Base-by-base conservation (phyloP, 805 yeast species). In the Nakazawaea ishiwadae region DNA sequence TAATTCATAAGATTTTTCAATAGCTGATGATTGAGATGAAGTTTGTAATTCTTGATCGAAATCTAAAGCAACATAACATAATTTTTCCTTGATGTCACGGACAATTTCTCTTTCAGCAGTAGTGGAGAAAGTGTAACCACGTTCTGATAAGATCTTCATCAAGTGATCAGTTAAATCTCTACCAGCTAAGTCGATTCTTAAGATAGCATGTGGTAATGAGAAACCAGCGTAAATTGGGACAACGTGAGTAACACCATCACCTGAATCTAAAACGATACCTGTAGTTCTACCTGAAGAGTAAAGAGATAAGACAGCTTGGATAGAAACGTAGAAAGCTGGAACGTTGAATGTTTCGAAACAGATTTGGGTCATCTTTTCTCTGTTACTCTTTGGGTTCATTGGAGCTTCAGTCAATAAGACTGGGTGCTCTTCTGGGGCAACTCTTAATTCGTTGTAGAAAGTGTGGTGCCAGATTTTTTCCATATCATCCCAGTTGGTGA, bases 401-500 rank as follows among this genome's bases (percentile, higher is more conserved):
- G 99, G 99, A 54, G 99, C 99, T 81, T 93, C 99, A 55, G 99
- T 93, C 75, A 93, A 83, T 69, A 93, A 77, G 60, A 91, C 96
- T 69, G 98, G 97, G 81, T 93, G 99, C 76, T 93, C 99, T 75
- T 93, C 99, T 73, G 98, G 98, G 48, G 97, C 97, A 69, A 93
- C 97, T 78, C 98, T 88, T 75, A 93, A 84, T 77, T 93, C 99
- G 77, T 93, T 93, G 91, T 90, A 91, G 82, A 93, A 93, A 60
- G 98, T 93, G 81, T 93, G 99, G 74, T 93, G 98, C 99, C 99
- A 93, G 80, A 93, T 93, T 77, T 91, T 91, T 79, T 93, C 99
- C 99, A 93, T 93, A 68, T 93, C 99, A 69, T 91, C 97, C 99
- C 99, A 93, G 89, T 93, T 89, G 74, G 96, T 91, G 54, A 93